Base-by-base conservation (phyloP, 495 filamentous ascomycete species). In the Aspergillus kassunensis region DNA sequence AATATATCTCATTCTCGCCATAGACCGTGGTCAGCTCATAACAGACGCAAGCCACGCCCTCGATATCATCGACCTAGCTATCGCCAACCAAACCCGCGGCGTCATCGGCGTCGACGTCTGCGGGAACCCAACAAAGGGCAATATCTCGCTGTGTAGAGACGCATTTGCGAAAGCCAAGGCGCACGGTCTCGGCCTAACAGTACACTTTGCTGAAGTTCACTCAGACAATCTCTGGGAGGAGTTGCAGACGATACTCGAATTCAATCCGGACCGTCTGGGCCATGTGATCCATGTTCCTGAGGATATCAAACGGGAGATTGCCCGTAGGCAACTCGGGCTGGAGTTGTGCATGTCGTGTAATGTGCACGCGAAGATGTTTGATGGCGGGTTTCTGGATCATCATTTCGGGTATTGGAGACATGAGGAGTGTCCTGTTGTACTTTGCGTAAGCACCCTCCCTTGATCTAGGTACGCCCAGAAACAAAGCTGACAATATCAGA, bases 311-410 rank as follows among this genome's bases (percentile, higher is more conserved):
- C 49, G 66, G 37, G 74, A 80, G 60, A 86, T 92, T 53, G 60
- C 67, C 6, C 55, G 57, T 30, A 71, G 74, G 16, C 60, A 65
- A 7, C 57, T 91, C 12, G 85, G 84, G 5, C 58, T 95, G 20
- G 90, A 95, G 67, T 56, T 95, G 40, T 92, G 88, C 46, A 69
- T 93, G 56, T 87, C 81, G 42, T 92, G 89, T 64, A 92, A 93
- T 66, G 86, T 93, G 13, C 80, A 86, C 57, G 85, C 86, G 3
- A 81, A 82, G 56, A 80, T 95, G 81, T 83, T 85, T 48, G 60
- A 71, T 7, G 88, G 88, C 0, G 80, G 80, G 3, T 87, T 86
- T 61, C 62, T 73, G 37, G 80, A 81, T 50, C 87, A 89, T 72
- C 87, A 90, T 74, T 88, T 90, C 64, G 80, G 81, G n/a, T 72